Percentiles rank a stretch among this genome's conserved stretches.
Conservation (phyloP, 371 early-diverging fungal genomes). For the Haplosporangium sp. region DNA sequence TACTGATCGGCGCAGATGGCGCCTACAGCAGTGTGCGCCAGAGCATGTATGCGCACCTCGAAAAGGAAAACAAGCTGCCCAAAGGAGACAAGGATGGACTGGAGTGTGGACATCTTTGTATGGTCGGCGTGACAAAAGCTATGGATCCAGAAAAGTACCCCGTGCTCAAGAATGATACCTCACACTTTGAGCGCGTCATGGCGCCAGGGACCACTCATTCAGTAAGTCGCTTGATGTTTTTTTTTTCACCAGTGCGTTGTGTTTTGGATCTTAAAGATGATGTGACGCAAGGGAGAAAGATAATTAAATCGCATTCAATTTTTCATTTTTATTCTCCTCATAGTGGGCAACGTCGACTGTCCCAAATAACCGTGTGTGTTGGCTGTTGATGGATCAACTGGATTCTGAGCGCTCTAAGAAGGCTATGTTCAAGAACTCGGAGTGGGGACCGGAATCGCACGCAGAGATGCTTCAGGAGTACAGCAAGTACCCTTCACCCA, state of each 20-base stretch:
- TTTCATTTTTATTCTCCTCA: background rate
- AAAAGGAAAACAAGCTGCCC: constrained; percentile 5
- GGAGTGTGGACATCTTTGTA: background rate
- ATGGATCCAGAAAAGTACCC: constrained; percentile 6
- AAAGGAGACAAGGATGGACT: constrained; percentile 5
- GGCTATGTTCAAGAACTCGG: constrained; percentile 7
- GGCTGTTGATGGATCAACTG: background rate
- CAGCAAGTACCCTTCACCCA: background rate
- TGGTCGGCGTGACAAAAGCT: constrained; percentile 10
- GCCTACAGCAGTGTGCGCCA: constrained; percentile 13
- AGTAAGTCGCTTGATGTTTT: too few relatives aligned
- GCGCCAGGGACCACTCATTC: too few relatives aligned
- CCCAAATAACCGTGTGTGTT: background rate
- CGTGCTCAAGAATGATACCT: background rate
- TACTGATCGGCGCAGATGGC: constrained; percentile 23
- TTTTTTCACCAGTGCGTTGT: too few relatives aligned
- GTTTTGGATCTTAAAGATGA: background rate
- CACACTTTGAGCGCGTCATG: too few relatives aligned
- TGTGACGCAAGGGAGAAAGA: background rate
- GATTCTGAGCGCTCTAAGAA: background rate
- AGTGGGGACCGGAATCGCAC: constrained; percentile 10
- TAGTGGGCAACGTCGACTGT: background rate
- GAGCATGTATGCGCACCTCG: constrained; percentile 5
- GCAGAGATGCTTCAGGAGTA: background rate
- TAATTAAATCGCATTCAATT: background rate